These are phyloP conservation scores for Cornus controversa DNA, from an alignment of 148 eudicot genomes.

Conservation along the genomic window DNA sequence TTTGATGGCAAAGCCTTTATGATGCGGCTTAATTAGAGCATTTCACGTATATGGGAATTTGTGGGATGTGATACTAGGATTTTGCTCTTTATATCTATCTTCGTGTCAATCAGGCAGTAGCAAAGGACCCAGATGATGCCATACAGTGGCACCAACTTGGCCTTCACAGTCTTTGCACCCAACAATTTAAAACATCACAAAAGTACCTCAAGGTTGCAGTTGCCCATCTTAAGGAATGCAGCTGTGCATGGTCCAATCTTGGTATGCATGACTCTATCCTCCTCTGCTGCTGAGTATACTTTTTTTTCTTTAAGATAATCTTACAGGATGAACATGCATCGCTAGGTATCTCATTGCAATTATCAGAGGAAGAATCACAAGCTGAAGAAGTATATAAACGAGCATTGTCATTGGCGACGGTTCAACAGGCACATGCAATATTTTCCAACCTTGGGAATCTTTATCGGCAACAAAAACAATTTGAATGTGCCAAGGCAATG, in stretches of 20 bases:
- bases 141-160: conserved; percentile 98
- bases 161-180: conserved; percentile 83
- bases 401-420: conserved; percentile 62
- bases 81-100: conserved; percentile 7
- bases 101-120: conserved; percentile 57
- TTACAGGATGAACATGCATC: background rate
- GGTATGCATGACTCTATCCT: conserved; percentile 34
- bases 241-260: conserved; percentile 96
- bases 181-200: conserved; percentile 71
- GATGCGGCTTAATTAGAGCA: background rate
- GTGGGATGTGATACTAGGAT: background rate
- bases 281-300: background rate
- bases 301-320: background rate
- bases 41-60: no score
- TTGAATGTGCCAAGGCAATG: conserved; percentile 85
- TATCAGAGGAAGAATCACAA: conserved; percentile 59
- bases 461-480: conserved; percentile 68
- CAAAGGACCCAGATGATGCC: conserved; percentile 89
- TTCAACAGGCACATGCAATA: conserved; percentile 73
- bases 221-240: conserved; percentile 70
- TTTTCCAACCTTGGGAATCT: conserved; percentile 87
- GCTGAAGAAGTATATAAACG: conserved; percentile 86
- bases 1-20: background rate
- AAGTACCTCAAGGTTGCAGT: conserved; percentile 87
- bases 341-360: conserved; percentile 80